Evolutionary conservation across 805 yeast species (phyloP).

Genomic region (Candida lessepsii): DNA sequence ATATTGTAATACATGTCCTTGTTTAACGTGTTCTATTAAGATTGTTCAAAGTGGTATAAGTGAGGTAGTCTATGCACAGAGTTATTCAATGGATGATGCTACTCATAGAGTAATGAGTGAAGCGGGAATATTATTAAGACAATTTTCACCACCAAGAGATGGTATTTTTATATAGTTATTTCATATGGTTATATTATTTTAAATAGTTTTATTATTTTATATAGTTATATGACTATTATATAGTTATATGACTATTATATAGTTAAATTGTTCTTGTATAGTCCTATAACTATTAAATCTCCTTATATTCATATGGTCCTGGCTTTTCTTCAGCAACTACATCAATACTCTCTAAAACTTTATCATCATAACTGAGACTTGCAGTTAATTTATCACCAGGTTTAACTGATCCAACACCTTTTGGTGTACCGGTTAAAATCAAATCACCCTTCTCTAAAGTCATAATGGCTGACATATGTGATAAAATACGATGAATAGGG

Average conservation of each 20-base stretch:
- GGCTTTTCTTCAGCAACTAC: conserved; percentile 54
- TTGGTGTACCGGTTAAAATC: conserved; percentile 94
- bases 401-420: conserved; percentile 83
- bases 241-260: too few species aligned
- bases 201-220: too few species aligned
- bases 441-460: conserved; percentile 89
- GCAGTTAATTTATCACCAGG: conserved; percentile 82
- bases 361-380: conserved; percentile 54
- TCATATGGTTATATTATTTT: background rate
- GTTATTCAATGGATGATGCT: conserved; percentile 87
- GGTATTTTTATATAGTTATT: conserved; percentile 32
- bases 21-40: conserved; percentile 92
- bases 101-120: conserved; percentile 68
- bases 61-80: conserved; percentile 91
- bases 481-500: conserved; percentile 76
- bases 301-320: conserved; percentile 42
- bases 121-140: conserved; percentile 71
- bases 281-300: conserved; percentile 19
- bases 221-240: too few species aligned
- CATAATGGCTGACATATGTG: conserved; percentile 84
- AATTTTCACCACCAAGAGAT: conserved; percentile 40
- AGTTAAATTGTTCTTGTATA: too few species aligned
- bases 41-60: conserved; percentile 89
- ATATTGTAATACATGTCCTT: conserved; percentile 97
- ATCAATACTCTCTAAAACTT: conserved; percentile 53